These are phyloP conservation scores for Lactarius indigo DNA, from an alignment of 768 basidiomycete genomes.

Conservation along the genomic window DNA sequence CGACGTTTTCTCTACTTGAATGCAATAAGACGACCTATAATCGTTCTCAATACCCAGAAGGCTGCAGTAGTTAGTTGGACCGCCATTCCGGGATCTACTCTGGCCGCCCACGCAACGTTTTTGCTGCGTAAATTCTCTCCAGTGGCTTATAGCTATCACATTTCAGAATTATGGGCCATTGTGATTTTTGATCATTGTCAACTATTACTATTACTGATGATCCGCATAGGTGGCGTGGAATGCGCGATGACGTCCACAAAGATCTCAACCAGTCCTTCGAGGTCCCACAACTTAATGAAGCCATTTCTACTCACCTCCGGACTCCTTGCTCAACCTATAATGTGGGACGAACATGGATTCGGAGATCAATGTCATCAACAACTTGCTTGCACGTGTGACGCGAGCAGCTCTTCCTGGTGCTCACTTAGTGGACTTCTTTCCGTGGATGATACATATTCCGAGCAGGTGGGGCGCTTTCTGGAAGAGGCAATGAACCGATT, in stretches of 20 bases:
- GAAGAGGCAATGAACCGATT: not conserved
- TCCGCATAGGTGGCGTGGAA: slow-evolving; percentile 22
- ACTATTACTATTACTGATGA: not conserved
- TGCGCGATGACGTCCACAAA: slow-evolving; percentile 22
- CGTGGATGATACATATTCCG: slow-evolving; percentile 26
- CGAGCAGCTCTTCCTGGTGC: slow-evolving; percentile 22
- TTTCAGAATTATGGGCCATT: slow-evolving; percentile 21
- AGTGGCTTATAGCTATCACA: slow-evolving; percentile 21
- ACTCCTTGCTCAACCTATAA: slow-evolving; percentile 13
- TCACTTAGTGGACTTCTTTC: slow-evolving; percentile 24
- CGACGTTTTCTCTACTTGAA: slow-evolving; percentile 23
- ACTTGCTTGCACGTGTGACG: slow-evolving; percentile 20
- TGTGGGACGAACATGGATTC: slow-evolving; percentile 17
- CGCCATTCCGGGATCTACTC: slow-evolving; percentile 22
- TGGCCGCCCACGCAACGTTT: slow-evolving; percentile 20
- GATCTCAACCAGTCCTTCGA: slow-evolving; percentile 16
- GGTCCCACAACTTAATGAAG: slow-evolving; percentile 12
- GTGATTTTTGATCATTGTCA: not conserved
- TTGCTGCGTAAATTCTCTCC: slow-evolving; percentile 19
- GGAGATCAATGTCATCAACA: slow-evolving; percentile 18
- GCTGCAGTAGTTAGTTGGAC: slow-evolving; percentile 27
- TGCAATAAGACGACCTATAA: slow-evolving; percentile 21
- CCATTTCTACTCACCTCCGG: slow-evolving; percentile 18
- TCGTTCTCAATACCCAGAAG: slow-evolving; percentile 29
- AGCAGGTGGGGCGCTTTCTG: not conserved